Conservation (phyloP, 495 filamentous ascomycete species). For the Lichenothelia convexa region DNA sequence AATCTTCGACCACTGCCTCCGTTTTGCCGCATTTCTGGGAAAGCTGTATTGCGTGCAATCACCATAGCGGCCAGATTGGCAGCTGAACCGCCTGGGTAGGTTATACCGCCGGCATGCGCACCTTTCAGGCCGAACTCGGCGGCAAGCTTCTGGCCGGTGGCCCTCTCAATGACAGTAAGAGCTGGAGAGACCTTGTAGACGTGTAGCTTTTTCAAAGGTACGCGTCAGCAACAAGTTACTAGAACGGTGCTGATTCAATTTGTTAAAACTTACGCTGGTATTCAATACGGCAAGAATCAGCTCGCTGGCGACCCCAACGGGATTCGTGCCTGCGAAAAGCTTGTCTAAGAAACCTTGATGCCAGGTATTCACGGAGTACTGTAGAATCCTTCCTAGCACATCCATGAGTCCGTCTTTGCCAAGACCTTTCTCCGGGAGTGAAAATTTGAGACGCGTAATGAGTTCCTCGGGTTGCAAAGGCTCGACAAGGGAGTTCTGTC, state of each 20-base stretch:
- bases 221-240: constrained; percentile 15
- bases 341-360: constrained; percentile 90
- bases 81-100: constrained; percentile 69
- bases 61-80: constrained; percentile 79
- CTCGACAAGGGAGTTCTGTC: constrained; percentile 53
- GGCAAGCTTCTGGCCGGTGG: constrained; percentile 49
- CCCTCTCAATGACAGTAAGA: constrained; percentile 68
- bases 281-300: constrained; percentile 68
- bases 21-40: constrained; percentile 49
- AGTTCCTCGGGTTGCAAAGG: constrained; percentile 54
- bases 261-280: no score
- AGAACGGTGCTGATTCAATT: constrained; percentile 21
- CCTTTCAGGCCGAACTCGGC: constrained; percentile 57
- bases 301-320: constrained; percentile 68
- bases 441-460: constrained; percentile 40
- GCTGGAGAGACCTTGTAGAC: constrained; percentile 83
- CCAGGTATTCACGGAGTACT: constrained; percentile 90
- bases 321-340: constrained; percentile 70
- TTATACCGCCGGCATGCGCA: constrained; percentile 62
- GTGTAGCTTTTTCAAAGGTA: no score
- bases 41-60: constrained; percentile 74
- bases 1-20: constrained; percentile 50
- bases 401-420: constrained; percentile 56
- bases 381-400: constrained; percentile 45
- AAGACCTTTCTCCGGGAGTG: constrained; percentile 43